Evolutionary conservation across 306 rosid genomes (phyloP).

Genomic region (Senna tora): DNA sequence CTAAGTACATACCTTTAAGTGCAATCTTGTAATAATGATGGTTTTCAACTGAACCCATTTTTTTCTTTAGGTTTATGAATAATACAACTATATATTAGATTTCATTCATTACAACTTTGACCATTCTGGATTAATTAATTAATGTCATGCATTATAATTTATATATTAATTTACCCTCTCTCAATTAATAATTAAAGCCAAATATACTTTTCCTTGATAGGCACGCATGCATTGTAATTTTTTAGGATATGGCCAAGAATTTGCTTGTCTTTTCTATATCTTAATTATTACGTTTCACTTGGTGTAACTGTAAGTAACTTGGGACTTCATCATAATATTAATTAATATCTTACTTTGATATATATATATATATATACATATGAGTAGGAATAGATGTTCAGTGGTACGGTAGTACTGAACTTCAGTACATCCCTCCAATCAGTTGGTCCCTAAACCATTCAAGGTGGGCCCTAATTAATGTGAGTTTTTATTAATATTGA

Average conservation of each 20-base stretch:
- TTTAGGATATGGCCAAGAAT: slow-evolving; percentile 9
- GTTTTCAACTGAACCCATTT: slow-evolving; percentile 36
- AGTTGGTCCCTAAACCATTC: no score
- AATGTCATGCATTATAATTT: background rate
- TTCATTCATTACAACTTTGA: slow-evolving; percentile 29
- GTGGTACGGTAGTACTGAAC: no score
- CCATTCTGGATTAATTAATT: slow-evolving; percentile 26
- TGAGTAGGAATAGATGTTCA: no score
- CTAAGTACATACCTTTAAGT: slow-evolving; percentile 47
- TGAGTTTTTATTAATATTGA: no score
- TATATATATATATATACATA: slow-evolving; percentile 8
- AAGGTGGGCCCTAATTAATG: no score
- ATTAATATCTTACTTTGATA: background rate
- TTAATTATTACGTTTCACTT: slow-evolving; percentile 36
- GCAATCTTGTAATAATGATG: slow-evolving; percentile 45
- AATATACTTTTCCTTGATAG: slow-evolving; percentile 37
- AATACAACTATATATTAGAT: background rate
- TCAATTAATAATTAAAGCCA: slow-evolving; percentile 10
- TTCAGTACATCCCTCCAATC: no score
- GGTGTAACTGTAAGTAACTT: slow-evolving; percentile 52
- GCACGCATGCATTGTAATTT: slow-evolving; percentile 46
- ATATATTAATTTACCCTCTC: background rate
- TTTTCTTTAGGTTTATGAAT: slow-evolving; percentile 31
- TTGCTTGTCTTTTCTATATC: slow-evolving; percentile 27
- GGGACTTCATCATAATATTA: slow-evolving; percentile 37